Base-by-base conservation (phyloP, 192 early-diverging fungal species). In the Irineochytrium annulatum region DNA sequence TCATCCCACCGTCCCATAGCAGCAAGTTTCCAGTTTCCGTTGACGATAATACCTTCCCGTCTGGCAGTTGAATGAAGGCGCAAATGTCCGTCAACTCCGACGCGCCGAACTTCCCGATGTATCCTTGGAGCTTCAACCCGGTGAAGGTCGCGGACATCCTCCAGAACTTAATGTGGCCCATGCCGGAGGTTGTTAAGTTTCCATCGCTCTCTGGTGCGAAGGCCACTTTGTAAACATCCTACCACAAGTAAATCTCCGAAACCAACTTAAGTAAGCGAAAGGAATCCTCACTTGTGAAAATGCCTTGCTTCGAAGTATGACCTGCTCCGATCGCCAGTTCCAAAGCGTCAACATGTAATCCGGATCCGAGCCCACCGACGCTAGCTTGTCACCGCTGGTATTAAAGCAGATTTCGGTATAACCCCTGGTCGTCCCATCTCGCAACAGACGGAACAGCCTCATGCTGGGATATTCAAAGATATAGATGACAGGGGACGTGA, bases 151-250 rank as follows among this genome's bases (percentile, higher is more conserved):
- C 70, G 0, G 79, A 51, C 73, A 85, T 84, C 45, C 65, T 59
- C 83, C 83, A 85, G 60, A 85, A 85, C 62, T 84, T 85, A 41
- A 85, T 85, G 62, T 85, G 83, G 5, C 83, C 83, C 80, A 84
- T 84, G 33, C 83, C 83, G 8, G 83, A 75, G 2, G 83, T 84
- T 19, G 77, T 79, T 29, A 85, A 61, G 17, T 66, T 70, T 11
- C 75, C 78, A 57, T 80, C 78, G 34, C 65, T 79, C 34, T 79
- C 79, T 14, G 72, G 76, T 1, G 77, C 74, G 58, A 85, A 85
- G 0, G 74, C 62, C 16, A 83, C 77, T 43, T 61, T 45, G 54
- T 65, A 79, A 19, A 85, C 78, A 68, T 85, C 83, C 76, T 83
- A 32, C 3, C 1, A 24, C 49, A 60, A 11, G 17, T 33, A 29